Evolutionary conservation across 768 basidiomycete genomes (phyloP).

Genomic region (Boletus pseudopeckii): DNA sequence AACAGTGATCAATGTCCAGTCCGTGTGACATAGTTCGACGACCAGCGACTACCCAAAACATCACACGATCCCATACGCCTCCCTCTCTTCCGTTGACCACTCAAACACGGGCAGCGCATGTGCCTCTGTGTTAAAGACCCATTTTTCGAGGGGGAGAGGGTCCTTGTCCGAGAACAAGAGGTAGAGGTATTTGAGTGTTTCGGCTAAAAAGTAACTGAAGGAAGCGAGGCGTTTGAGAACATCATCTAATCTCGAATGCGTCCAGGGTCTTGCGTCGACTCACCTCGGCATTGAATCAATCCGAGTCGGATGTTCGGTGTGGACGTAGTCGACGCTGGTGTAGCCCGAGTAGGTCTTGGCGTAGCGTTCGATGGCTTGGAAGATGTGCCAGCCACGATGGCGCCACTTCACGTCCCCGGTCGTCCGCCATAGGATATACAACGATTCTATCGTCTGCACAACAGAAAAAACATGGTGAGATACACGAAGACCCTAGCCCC

Average conservation of each 20-base stretch:
- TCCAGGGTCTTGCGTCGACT: constrained; percentile 49
- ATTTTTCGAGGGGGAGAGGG: constrained; percentile 48
- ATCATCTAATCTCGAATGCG: background rate
- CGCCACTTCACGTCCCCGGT: constrained; percentile 71
- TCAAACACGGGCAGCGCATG: constrained; percentile 74
- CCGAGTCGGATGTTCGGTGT: constrained; percentile 34
- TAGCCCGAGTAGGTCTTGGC: constrained; percentile 61
- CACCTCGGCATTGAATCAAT: constrained; percentile 71
- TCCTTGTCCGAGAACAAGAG: constrained; percentile 65
- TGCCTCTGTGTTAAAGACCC: constrained; percentile 68
- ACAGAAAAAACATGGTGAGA: background rate
- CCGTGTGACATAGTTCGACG: background rate
- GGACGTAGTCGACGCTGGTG: constrained; percentile 49
- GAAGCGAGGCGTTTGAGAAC: constrained; percentile 8
- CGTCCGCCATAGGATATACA: constrained; percentile 68
- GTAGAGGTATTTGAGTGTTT: constrained; percentile 70
- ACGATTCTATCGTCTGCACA: constrained; percentile 63
- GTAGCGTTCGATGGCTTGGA: constrained; percentile 58
- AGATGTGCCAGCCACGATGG: constrained; percentile 66
- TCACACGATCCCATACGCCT: constrained; percentile 34
- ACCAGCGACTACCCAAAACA: background rate
- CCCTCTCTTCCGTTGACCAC: constrained; percentile 56
- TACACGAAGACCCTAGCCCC: background rate
- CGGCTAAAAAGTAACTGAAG: constrained; percentile 50
- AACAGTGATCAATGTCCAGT: background rate